phyloP scores from a whole-genome alignment of 345 rosid species.

The Salix arbutifolia region DNA sequence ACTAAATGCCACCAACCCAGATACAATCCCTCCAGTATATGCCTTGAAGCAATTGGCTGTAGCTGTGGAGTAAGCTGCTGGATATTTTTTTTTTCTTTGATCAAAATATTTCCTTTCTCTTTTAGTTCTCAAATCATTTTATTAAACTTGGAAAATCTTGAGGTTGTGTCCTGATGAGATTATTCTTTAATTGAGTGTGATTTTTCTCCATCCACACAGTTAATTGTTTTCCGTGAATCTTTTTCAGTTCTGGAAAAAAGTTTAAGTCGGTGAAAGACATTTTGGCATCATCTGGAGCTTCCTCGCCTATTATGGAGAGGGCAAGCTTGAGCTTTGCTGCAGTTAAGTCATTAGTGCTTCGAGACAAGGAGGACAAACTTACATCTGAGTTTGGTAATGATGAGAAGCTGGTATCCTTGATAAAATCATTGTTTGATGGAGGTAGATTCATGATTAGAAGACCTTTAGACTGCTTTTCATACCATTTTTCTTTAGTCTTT shows the following conservation, averaged over 20 bases:
- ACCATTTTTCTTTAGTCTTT: background rate
- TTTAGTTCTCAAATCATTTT: background rate
- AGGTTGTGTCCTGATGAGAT: background rate
- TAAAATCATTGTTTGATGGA: conserved; percentile 51
- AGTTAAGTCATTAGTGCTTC: conserved; percentile 80
- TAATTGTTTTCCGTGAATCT: conserved; percentile 10
- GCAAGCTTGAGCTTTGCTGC: conserved; percentile 82
- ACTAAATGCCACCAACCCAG: conserved; percentile 48
- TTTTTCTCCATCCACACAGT: conserved; percentile 8
- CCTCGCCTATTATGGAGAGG: conserved; percentile 83
- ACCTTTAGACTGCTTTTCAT: conserved; percentile 7
- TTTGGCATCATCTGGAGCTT: conserved; percentile 56
- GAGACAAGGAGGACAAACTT: conserved; percentile 81
- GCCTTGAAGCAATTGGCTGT: conserved; percentile 74
- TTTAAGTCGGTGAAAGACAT: conserved; percentile 75
- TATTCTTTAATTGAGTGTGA: conserved; percentile 2
- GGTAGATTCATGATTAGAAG: conserved; percentile 44
- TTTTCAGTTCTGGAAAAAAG: conserved; percentile 63
- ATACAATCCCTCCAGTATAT: conserved; percentile 63
- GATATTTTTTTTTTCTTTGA: background rate
- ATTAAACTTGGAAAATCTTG: background rate
- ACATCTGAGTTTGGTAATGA: conserved; percentile 57
- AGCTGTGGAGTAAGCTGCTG: conserved; percentile 72
- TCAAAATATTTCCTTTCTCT: background rate
- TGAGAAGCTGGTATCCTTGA: conserved; percentile 55